Evolutionary conservation across 768 basidiomycete genomes (phyloP).

Genomic region (Mycena albidolilacea): DNA sequence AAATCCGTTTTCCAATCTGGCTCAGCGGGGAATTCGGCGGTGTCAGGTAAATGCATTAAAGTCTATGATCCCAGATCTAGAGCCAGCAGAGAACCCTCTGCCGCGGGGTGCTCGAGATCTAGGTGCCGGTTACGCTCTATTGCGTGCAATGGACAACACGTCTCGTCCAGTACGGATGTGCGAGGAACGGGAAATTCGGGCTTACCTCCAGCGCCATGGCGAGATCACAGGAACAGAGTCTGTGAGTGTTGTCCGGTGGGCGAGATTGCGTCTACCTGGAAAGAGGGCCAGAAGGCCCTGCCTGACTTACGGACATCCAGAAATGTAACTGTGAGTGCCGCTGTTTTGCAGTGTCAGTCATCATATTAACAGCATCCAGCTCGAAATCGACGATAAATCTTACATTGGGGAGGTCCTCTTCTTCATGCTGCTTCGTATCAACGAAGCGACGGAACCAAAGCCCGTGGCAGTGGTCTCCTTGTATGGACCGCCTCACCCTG

Average conservation of each 20-base stretch:
- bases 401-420: constrained; percentile 15
- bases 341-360: too few relatives aligned
- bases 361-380: background rate
- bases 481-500: constrained; percentile 40
- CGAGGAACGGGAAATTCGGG: background rate
- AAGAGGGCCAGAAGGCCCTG: constrained; percentile 33
- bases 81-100: constrained; percentile 12
- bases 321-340: constrained; percentile 27
- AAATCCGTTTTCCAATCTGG: constrained; percentile 42
- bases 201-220: background rate
- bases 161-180: background rate
- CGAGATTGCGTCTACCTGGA: constrained; percentile 41
- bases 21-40: constrained; percentile 39
- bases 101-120: constrained; percentile 35
- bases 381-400: background rate
- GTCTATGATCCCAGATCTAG: constrained; percentile 37
- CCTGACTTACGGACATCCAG: constrained; percentile 34
- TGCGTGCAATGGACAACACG: constrained; percentile 23
- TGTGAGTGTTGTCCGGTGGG: constrained; percentile 36
- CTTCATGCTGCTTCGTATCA: background rate
- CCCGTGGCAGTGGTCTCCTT: constrained; percentile 41
- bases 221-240: background rate
- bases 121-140: constrained; percentile 33
- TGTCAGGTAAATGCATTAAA: constrained; percentile 35
- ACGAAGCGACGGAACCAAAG: background rate